Evolutionary conservation across 192 early-diverging fungal genomes (phyloP), one percentile per base, ranked within the genome.

Genomic region (Coemansia sp.): DNA sequence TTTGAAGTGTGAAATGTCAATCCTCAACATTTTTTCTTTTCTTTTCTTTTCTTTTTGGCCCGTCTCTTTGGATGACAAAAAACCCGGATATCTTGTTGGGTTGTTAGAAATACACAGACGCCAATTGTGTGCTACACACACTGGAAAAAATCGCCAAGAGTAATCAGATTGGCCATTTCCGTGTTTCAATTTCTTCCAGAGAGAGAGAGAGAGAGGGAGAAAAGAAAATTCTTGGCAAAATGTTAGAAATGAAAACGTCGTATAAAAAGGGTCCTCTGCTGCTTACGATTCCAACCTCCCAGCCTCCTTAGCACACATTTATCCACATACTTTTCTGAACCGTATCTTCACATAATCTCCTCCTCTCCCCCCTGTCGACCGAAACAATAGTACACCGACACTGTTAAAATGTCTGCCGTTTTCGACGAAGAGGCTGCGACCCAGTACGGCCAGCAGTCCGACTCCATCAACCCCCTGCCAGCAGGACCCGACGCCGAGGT

Each of bases 361-460:
- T 11, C 6, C 14, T 43, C 9, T 11, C 41, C 17, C 0, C 5
- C 4, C 42, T 45, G 42, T 17, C 42, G 15, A 17, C 42, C 42
- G 17, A 17, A 45, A 45, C 42, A 45, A 45, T 10, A 40, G 11
- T 6, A 40, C 38, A 40, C 9, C 3, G 29, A 29, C 3, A 34
- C 29, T 43, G 40, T 15, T 9, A 40, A 2, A 43, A 75, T 75
- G 74, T 66, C 64, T 3, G 65, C 53, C 34, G 48, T 57, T 19
- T 75, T 62, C 49, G 74, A 75, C 61, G 74, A 75, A 33, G 74
- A 75, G 38, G 74, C 64, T 43, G 61, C 69, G 61, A 70, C 68
- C 35, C 62, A 75, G 61, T 57, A 57, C 7, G 74, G 74, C 61
- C 36, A 45, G 49, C 65, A 36, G 53, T 14, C 60, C 15, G 22